Evolutionary conservation across 805 yeast species (phyloP), one percentile per base, ranked within the genome.

Genomic region (Candida ipomoeae): DNA sequence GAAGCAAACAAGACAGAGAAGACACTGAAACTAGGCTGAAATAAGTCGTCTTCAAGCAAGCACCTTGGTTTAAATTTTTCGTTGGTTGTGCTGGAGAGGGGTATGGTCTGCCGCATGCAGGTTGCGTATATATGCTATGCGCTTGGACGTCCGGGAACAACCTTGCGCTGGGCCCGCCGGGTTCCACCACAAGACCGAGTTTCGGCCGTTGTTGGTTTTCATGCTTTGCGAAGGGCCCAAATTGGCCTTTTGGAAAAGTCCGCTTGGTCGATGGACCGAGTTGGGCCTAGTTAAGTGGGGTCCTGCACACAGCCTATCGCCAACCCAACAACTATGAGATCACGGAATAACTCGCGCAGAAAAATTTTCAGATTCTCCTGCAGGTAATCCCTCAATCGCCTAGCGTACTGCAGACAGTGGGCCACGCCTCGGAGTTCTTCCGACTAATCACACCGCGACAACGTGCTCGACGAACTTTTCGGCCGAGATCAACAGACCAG

Each of bases 81-180:
- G 50, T 52, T 44, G 35, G 47, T 49, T 44, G 51, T 44, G 40
- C 53, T 48, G 17, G 48, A 44, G 55, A 52, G 55, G 55, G 55
- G 55, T 37, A 52, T 46, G 48, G 46, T 20, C 34, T 15, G 33
- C 26, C 31, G 46, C 48, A 36, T 49, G 50, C 52, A 49, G 48
- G 44, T 23, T 48, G 44, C 44, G 49, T 49, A 49, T 44, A 44
- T 35, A 41, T 37, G 39, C 41, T 40, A 48, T 48, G 52, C 52
- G 40, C 45, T 46, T 47, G 50, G 32, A 35, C 26, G 18, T 17
- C 40, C 40, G 46, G 26, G 46, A 44, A 40, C 46, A 44, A 35
- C 33, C 40, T 26, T 17, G 37, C 46, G 18, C 17, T 10, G 14
- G 26, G 5, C 5, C 17, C 13, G 18, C 10, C 40, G 5, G 11